Percentiles rank a stretch among this genome's conserved stretches.
These are phyloP conservation scores for Agastache rugosa DNA, from an alignment of 257 asterid species.

Conservation along the genomic window DNA sequence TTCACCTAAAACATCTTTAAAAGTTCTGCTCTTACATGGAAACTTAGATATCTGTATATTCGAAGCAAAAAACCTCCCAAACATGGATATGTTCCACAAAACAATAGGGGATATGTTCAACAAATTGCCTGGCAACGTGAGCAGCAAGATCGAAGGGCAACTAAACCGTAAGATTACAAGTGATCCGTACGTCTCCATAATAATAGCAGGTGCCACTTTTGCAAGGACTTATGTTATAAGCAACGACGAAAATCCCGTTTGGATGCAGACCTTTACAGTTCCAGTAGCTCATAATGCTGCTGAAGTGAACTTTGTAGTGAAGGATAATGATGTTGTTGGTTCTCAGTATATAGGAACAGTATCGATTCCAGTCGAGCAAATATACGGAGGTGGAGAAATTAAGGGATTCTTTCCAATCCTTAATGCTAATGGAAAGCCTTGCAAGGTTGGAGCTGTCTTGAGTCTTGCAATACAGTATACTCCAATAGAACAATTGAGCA, in stretches of 20 bases:
- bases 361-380: conserved; percentile 78
- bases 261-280: conserved; percentile 86
- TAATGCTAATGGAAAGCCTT: conserved; percentile 71
- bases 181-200: conserved; percentile 87
- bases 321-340: conserved; percentile 91
- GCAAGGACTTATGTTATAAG: conserved; percentile 89
- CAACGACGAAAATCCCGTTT: conserved; percentile 84
- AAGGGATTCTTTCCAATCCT: conserved; percentile 84
- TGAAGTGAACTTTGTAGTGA: conserved; percentile 81
- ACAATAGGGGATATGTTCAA: conserved; percentile 88
- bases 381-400: conserved; percentile 70
- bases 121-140: conserved; percentile 73
- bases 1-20: conserved; percentile 62
- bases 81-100: conserved; percentile 99
- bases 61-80: conserved; percentile 96
- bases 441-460: conserved; percentile 88
- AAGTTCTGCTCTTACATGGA: conserved; percentile 82
- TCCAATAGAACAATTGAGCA: conserved; percentile 76
- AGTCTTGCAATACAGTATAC: conserved; percentile 69
- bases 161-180: conserved; percentile 79
- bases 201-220: conserved; percentile 67
- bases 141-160: conserved; percentile 83
- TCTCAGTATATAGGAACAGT: conserved; percentile 92
- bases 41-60: conserved; percentile 83
- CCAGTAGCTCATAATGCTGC: conserved; percentile 93